These are phyloP conservation scores for Papiliotrema nemorosa DNA, from an alignment of 1,284 basidiomycete genomes.

Conservation along the genomic window DNA sequence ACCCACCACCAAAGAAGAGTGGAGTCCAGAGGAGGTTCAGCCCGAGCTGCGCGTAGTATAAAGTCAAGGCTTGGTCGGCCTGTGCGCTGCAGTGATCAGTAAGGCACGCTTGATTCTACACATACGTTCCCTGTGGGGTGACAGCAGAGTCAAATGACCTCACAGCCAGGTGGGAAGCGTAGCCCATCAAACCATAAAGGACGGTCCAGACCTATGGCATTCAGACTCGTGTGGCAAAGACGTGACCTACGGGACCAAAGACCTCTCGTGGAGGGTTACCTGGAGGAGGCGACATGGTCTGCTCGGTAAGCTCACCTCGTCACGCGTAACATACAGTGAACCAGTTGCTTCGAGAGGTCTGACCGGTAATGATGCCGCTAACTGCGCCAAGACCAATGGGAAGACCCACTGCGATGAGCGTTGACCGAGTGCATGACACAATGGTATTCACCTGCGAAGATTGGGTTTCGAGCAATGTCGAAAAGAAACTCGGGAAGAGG, in stretches of 20 bases:
- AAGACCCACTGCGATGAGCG: slow-evolving; percentile 53
- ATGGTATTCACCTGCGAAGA: slow-evolving; percentile 54
- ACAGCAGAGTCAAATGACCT: slow-evolving; percentile 56
- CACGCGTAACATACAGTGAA: slow-evolving; percentile 55
- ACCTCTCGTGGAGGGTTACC: slow-evolving; percentile 54
- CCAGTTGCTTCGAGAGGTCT: slow-evolving; percentile 58
- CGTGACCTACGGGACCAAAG: slow-evolving; percentile 62
- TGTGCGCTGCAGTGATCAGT: slow-evolving; percentile 45
- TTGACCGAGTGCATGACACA: no score
- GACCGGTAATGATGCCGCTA: slow-evolving; percentile 52
- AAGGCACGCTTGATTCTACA: slow-evolving; percentile 19
- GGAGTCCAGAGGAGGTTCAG: slow-evolving; percentile 69
- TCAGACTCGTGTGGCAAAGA: slow-evolving; percentile 17
- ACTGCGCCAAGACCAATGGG: slow-evolving; percentile 60
- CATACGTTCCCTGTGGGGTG: slow-evolving; percentile 51
- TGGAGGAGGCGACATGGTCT: slow-evolving; percentile 38
- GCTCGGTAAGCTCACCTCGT: background rate
- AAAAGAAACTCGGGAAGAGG: slow-evolving; percentile 54
- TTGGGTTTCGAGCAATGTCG: slow-evolving; percentile 58
- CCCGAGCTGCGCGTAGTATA: slow-evolving; percentile 69
- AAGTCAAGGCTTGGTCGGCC: slow-evolving; percentile 56
- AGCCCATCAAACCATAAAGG: slow-evolving; percentile 60
- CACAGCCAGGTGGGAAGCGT: slow-evolving; percentile 65
- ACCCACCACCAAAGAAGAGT: slow-evolving; percentile 64
- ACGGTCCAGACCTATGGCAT: slow-evolving; percentile 29